Base-by-base conservation (phyloP, 495 filamentous ascomycete species). In the Trichocladium uniseriatum region DNA sequence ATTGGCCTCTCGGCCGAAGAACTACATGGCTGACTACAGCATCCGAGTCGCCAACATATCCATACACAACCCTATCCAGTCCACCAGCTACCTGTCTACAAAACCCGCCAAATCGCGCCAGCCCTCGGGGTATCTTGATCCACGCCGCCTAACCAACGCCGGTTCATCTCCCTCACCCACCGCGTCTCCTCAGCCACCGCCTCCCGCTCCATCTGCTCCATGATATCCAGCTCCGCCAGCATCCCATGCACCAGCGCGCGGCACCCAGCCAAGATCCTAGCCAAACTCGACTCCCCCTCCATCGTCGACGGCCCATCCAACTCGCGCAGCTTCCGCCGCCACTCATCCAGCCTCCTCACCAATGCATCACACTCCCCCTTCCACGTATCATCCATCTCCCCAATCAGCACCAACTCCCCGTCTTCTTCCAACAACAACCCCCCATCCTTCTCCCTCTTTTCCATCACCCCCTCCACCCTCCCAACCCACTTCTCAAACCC, bases 401-500 rank as follows among this genome's bases (percentile, higher is more conserved):
- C 69, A 16, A 74, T 56, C 53, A 78, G 69, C 19, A 56, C 48
- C 5, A 58, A 47, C n/a, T 56, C 37, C 13, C 45, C 58, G 2
- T 48, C 50, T 19, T 60, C 61, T 10, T 57, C 47, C 8, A n/a
- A n/a, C n/a, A n/a, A n/a, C n/a, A 10, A 15, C 37, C 28, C 16
- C 19, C 1, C 10, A 27, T 18, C 2, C 51, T 53, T 36, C 40
- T 47, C 4, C 63, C 72, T 60, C 19, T 63, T 53, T 6, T 62
- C 56, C 34, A 72, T 48, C 6, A 77, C 59, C 18, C 65, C 62
- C 28, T 67, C 65, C 40, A 70, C 68, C 35, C 59, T 53, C 2
- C 55, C 57, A 21, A 69, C 57, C 79, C 79, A 81, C 36, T 48
- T 61, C 57, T 76, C 76, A 60, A 80, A 81, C 35, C 60, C 61